Base-by-base conservation (phyloP, 139 green algal genomes). In the Parachlorella kessleri region DNA sequence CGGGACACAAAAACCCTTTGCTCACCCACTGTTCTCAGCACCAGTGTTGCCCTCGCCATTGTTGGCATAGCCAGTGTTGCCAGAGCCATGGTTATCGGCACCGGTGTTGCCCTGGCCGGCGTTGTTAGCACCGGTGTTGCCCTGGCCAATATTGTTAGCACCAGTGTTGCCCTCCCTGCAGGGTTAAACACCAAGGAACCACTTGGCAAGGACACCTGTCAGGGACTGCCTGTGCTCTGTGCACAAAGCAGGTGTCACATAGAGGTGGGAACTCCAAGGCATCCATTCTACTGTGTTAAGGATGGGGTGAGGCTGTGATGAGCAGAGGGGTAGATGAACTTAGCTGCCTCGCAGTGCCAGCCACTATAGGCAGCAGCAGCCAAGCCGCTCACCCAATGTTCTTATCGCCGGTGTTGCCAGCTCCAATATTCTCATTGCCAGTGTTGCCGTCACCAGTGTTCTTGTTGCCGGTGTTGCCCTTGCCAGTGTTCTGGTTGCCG, bases 391-490 rank as follows among this genome's bases (percentile, higher is more conserved):
- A 18, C 10, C 48, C 48, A 21, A 33, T 33, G 63, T 68, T 68
- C 24, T 33, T 37, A 7, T 30, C 28, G 63, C 63, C 63, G 23
- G 63, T 68, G 63, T 68, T 68, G 63, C 63, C 63, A 30, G 26
- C 26, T 10, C 63, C 63, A 10, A 37, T 68, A 21, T 68, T 68
- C 24, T 37, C 23, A 7, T 30, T 33, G 63, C 63, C 63, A 33
- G 63, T 68, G 63, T 68, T 68, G 63, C 63, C 63, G 8, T 68
- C 14, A 21, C 63, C 63, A 30, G 10, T 33, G 63, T 68, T 68
- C 24, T 68, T 7, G 28, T 68, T 33, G 63, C 63, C 63, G 28
- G 63, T 68, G 63, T 68, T 68, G 63, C 63, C 63, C 63, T 68
- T 10, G 63, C 63, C 63, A 33, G n/a, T 33, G 63, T 68, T 68